phyloP scores from a whole-genome alignment of 495 filamentous ascomycete species.

The Podospora appendiculata region DNA sequence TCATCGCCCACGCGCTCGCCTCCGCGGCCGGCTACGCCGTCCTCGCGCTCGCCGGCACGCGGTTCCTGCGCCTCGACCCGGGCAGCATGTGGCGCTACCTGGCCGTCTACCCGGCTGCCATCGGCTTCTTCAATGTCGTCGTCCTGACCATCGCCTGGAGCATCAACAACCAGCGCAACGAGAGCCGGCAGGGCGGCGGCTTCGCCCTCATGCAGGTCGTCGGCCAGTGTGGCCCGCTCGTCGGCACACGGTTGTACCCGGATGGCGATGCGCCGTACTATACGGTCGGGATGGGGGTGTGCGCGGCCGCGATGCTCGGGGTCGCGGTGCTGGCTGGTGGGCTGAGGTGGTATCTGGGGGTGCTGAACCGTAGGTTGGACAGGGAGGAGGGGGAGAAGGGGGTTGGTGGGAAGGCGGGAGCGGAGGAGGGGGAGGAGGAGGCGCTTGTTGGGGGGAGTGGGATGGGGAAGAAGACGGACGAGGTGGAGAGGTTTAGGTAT shows the following conservation, averaged over 20 bases:
- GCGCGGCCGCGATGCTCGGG: conserved; percentile 59
- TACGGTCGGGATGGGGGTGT: conserved; percentile 55
- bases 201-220: conserved; percentile 65
- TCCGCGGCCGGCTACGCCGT: conserved; percentile 54
- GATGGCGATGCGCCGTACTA: conserved; percentile 54
- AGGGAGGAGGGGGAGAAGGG: conserved; percentile 15
- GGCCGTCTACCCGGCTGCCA: conserved; percentile 61
- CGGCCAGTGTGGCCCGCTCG: conserved; percentile 63
- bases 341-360: conserved; percentile 47
- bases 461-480: background rate
- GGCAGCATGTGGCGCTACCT: conserved; percentile 47
- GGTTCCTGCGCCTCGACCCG: conserved; percentile 1
- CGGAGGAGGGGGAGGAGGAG: conserved; percentile 3
- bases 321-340: conserved; percentile 48
- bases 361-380: conserved; percentile 53
- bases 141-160: conserved; percentile 70
- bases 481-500: conserved; percentile 21
- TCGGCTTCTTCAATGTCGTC: conserved; percentile 63
- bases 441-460: conserved; percentile 4
- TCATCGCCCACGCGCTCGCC: conserved; percentile 52
- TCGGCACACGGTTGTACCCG: conserved; percentile 68
- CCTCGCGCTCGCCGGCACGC: conserved; percentile 36
- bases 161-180: conserved; percentile 62
- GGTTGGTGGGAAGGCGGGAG: conserved; percentile 1
- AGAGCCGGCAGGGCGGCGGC: conserved; percentile 56